Conservation (phyloP, 1,139 yeast species). For the Candida albicans region DNA sequence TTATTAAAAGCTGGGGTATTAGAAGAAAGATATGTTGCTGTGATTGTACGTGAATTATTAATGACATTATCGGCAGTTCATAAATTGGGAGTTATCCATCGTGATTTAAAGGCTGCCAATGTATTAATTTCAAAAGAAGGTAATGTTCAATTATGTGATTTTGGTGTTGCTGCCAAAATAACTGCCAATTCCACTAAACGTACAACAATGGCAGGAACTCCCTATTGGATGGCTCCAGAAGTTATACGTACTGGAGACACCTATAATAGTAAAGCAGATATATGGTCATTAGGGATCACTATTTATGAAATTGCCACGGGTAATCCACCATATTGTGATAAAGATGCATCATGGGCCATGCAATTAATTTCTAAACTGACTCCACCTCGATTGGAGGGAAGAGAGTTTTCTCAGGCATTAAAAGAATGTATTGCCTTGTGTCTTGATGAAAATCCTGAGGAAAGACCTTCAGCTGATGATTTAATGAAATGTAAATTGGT, state of each 20-base stretch:
- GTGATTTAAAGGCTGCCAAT: constrained; percentile 96
- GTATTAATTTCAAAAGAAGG: constrained; percentile 89
- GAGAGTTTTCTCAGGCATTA: constrained; percentile 70
- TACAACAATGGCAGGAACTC: constrained; percentile 97
- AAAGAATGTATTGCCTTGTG: constrained; percentile 92
- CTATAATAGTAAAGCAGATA: constrained; percentile 83
- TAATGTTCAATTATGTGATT: constrained; percentile 87
- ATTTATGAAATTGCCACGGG: constrained; percentile 95
- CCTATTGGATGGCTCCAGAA: constrained; percentile 99
- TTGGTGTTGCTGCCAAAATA: constrained; percentile 96
- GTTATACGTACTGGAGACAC: constrained; percentile 91
- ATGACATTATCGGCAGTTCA: constrained; percentile 82
- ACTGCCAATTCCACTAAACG: constrained; percentile 77
- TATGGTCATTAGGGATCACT: constrained; percentile 94
- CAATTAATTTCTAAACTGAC: constrained; percentile 88
- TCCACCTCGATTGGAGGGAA: constrained; percentile 93
- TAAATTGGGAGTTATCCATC: constrained; percentile 85
- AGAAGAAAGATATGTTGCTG: constrained; percentile 81
- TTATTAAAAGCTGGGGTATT: constrained; percentile 83
- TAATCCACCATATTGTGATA: constrained; percentile 95
- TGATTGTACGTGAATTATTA: constrained; percentile 77
- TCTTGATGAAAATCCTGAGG: constrained; percentile 89
- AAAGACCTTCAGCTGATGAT: constrained; percentile 86
- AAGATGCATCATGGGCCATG: constrained; percentile 94
- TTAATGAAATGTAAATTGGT: constrained; percentile 73